Conservation (phyloP, 139 green algal species). For the Ettlia oleoabundans region DNA sequence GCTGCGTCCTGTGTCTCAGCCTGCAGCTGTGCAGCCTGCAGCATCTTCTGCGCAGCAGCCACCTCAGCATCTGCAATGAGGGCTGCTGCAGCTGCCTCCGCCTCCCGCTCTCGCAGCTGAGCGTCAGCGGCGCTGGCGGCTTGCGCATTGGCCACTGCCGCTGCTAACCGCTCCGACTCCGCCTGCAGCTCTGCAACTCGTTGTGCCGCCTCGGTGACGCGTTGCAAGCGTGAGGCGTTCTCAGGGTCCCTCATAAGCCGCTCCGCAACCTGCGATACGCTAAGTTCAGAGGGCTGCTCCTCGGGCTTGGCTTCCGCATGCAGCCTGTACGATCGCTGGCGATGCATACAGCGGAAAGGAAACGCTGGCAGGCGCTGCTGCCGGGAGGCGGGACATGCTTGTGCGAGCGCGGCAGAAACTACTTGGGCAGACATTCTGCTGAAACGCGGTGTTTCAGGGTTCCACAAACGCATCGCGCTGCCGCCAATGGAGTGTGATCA, state of each 20-base stretch:
- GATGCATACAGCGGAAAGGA: background rate
- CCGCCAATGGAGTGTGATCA: too few relatives aligned
- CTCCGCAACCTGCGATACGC: constrained; percentile 4
- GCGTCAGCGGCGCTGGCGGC: background rate
- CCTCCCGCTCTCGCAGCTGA: constrained; percentile 4
- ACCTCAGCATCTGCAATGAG: constrained; percentile 72
- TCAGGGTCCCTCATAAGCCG: constrained; percentile 21
- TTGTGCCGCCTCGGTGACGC: constrained; percentile 58
- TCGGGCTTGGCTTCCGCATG: background rate
- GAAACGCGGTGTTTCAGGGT: too few relatives aligned
- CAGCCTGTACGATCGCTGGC: background rate
- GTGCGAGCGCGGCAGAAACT: too few relatives aligned
- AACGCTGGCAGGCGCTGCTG: background rate
- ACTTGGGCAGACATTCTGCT: too few relatives aligned
- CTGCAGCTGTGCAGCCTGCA: constrained; percentile 23
- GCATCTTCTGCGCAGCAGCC: background rate
- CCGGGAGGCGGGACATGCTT: too few relatives aligned
- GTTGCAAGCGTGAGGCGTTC: background rate
- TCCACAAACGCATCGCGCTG: too few relatives aligned
- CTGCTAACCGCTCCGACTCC: constrained; percentile 35
- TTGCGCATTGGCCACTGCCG: constrained; percentile 13
- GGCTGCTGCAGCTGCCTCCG: background rate
- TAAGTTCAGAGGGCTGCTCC: background rate
- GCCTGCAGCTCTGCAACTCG: constrained; percentile 62
- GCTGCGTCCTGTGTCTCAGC: background rate